Conservation (phyloP, 1,284 basidiomycete species). For the Volvariella surrecta region DNA sequence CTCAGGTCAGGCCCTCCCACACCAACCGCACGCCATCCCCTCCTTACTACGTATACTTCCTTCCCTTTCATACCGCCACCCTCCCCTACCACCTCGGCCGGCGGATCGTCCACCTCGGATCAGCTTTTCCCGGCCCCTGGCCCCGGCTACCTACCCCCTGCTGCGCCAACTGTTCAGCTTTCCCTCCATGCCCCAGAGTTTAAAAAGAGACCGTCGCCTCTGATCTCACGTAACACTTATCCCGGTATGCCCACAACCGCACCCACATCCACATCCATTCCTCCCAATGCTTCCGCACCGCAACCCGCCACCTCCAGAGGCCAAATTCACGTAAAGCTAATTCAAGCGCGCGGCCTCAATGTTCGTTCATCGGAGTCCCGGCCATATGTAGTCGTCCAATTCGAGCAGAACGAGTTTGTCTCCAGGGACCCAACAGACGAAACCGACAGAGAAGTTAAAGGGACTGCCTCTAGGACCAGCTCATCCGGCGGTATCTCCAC, state of each 20-base stretch:
- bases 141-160: conserved; percentile 35
- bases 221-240: conserved; percentile 30
- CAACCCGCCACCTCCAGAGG: conserved; percentile 50
- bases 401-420: conserved; percentile 99
- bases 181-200: conserved; percentile 76
- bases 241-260: conserved; percentile 27
- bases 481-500: conserved; percentile 58
- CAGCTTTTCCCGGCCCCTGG: conserved; percentile 26
- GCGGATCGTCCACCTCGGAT: conserved; percentile 26
- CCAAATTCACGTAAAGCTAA: conserved; percentile 92
- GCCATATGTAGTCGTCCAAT: conserved; percentile 96
- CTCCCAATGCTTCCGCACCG: conserved; percentile 20
- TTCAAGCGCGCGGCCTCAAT: conserved; percentile 84
- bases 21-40: conserved; percentile 22
- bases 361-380: conserved; percentile 59
- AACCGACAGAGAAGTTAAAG: conserved; percentile 81
- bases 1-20: conserved; percentile 15
- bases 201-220: conserved; percentile 56
- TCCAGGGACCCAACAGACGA: conserved; percentile 85
- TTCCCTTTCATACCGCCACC: conserved; percentile 15
- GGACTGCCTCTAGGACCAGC: conserved; percentile 53
- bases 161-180: conserved; percentile 64
- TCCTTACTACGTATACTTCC: conserved; percentile 16
- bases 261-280: conserved; percentile 20
- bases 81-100: conserved; percentile 15